Base-by-base conservation (phyloP, 2,329 filamentous ascomycete species). In the Dactylellina sp. region DNA sequence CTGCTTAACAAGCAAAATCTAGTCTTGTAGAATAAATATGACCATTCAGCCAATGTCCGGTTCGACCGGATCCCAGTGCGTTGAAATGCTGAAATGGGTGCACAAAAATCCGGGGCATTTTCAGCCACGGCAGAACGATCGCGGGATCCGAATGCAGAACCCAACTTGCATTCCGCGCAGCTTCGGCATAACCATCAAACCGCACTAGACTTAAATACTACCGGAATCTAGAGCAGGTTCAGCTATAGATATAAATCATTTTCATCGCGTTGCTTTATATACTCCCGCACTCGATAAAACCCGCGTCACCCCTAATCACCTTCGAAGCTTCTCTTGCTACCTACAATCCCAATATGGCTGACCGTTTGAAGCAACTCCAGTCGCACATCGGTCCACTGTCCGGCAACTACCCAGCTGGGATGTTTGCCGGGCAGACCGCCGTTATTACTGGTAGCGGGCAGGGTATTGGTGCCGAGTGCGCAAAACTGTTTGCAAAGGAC, bases 361-460 rank as follows among this genome's bases (percentile, higher is more conserved):
- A 87, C 79, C 88, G 90, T 76, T 83, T 91, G 55, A 83, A 86
- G 42, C 91, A 95, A 82, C 87, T 96, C 78, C 87, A 89, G 39
- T 86, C 86, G 75, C 92, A 96, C 81, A 87, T 96, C 78, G 68
- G 68, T 11, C 68, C 68, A 6, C 25, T 56, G 9, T 68, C 65
- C 22, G 63, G 55, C 7, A 93, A 92, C 83, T 94, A 89, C 83
- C 91, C 92, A 39, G 86, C 87, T 79, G 92, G 92, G 70, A 84
- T 96, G 81, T 87, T 96, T 62, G 86, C 86, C 28, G 90, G 90
- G 59, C 92, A 96, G 80, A 88, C 90, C 14, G 92, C 92, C 79
- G 96, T 97, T 81, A 90, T 96, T 80, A 97, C 93, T 1, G 92
- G 92, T 47, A 88, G 89, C 16, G 92, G 91, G 7, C 92, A 96